Evolutionary conservation across 208 protist species (phyloP), one percentile per base, ranked within the genome.

Genomic region (Wallacemonas rigidus): DNA sequence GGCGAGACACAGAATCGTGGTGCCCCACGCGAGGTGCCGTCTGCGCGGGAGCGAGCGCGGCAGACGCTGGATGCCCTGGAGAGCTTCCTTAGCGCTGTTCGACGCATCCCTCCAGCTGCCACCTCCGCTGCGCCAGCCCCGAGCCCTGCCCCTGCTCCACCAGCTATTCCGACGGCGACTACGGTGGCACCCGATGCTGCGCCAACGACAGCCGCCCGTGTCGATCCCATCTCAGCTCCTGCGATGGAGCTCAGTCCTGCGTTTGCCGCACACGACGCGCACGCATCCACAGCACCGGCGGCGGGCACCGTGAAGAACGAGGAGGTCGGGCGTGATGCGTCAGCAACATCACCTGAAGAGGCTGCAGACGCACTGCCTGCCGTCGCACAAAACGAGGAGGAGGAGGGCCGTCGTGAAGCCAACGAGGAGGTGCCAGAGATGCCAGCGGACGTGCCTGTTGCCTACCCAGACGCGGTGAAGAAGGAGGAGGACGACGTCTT

Each of bases 201-300:
- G 26, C 26, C 26, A 26, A 26, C 26, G 26, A 15, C 14, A 14
- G 8, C 45, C 45, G 45, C 45, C 0, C 45, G 8, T 12, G 45
- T 50, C 45, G 45, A 67, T 56, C 15, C 40, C 26, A 55, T 39
- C 64, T 38, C 43, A 35, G 26, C 71, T n/a, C 38, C 62, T 11
- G 45, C 73, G 1, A 14, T 72, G 14, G 74, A 78, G 9, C 68
- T 51, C 43, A 69, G 72, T 12, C 64, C 72, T 63, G 67, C 68
- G 35, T 56, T 78, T 58, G 44, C 64, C 38, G 44, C 44, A 14
- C 45, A 6, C 12, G 45, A 6, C 45, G 45, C 6, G 8, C 45
- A n/a, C 39, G 40, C 70, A 53, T 6, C 45, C 51, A 55, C 69
- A 45, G n/a, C 45, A 40, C 17, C 62, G 41, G 41, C 45, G 35